Evolutionary conservation across 2,329 filamentous ascomycete genomes (phyloP).

Genomic region (Phialophora tarda): DNA sequence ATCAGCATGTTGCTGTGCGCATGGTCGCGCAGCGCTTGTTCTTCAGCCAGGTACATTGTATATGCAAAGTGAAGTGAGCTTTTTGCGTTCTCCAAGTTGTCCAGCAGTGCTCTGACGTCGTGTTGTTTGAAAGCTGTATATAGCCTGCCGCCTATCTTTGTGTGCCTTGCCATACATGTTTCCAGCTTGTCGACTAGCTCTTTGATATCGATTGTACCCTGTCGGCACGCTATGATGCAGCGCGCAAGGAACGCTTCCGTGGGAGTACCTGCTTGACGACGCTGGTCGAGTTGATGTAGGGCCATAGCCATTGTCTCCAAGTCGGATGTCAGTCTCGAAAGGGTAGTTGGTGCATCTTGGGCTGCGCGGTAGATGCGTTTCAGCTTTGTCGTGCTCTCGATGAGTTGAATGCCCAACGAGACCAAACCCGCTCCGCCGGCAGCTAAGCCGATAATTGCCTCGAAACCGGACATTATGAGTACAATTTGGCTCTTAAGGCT

Average conservation of each 20-base stretch:
- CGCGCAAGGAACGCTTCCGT: slow-evolving; percentile 8
- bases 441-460: slow-evolving; percentile 7
- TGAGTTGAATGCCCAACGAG: slow-evolving; percentile 11
- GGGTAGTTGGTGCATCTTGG: slow-evolving; percentile 4
- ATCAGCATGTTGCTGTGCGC: background rate
- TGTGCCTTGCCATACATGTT: background rate
- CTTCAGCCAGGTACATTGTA: slow-evolving; percentile 10
- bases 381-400: slow-evolving; percentile 11
- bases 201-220: background rate
- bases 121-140: slow-evolving; percentile 14
- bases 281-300: slow-evolving; percentile 9
- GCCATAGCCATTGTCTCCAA: slow-evolving; percentile 14
- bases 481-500: background rate
- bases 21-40: slow-evolving; percentile 5
- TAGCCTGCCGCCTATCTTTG: slow-evolving; percentile 9
- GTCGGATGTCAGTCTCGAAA: background rate
- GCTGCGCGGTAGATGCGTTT: slow-evolving; percentile 11
- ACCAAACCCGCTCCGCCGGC: slow-evolving; percentile 13
- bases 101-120: slow-evolving; percentile 8
- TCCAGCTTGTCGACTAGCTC: slow-evolving; percentile 8
- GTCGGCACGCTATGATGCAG: slow-evolving; percentile 5
- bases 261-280: slow-evolving; percentile 5
- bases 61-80: slow-evolving; percentile 15
- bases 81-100: slow-evolving; percentile 13
- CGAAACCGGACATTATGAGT: slow-evolving; percentile 10